Conservation (phyloP, 1,139 yeast species). For the Spathaspora sp. region DNA sequence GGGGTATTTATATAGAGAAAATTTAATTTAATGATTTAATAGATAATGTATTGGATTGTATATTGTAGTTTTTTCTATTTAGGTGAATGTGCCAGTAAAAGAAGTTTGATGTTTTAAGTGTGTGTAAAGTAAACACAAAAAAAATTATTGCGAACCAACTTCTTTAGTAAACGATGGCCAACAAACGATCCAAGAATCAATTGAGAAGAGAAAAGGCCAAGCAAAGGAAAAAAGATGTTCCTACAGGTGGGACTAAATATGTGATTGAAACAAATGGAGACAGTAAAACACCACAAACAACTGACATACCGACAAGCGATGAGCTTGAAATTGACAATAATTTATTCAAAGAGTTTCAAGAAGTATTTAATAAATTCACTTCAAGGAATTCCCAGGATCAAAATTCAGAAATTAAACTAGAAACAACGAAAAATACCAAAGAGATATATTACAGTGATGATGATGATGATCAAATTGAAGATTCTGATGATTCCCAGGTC, state of each 20-base stretch:
- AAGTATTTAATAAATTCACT: constrained; percentile 44
- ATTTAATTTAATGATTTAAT: background rate
- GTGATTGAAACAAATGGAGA: background rate
- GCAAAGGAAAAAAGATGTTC: constrained; percentile 34
- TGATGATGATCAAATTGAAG: constrained; percentile 8
- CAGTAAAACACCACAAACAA: background rate
- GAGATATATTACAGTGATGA: constrained; percentile 5
- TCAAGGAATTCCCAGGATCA: constrained; percentile 13
- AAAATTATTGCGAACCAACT: constrained; percentile 3
- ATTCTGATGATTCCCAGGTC: constrained; percentile 11
- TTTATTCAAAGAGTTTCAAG: constrained; percentile 38
- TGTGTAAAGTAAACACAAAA: background rate
- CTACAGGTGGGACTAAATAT: background rate
- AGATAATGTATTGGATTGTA: background rate
- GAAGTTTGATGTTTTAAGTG: background rate
- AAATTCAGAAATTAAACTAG: background rate
- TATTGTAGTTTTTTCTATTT: background rate
- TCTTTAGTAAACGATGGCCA: constrained; percentile 18
- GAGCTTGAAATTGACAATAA: constrained; percentile 22
- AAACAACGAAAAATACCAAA: background rate
- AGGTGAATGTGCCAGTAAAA: background rate
- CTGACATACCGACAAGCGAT: background rate
- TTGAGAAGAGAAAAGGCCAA: constrained; percentile 62
- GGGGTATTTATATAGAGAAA: background rate
- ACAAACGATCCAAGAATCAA: constrained; percentile 56